A percentile compares a stretch with the other conserved stretches of the same genome.
Evolutionary conservation across 2,329 filamentous ascomycete species (phyloP).

Genomic region (Botrytis galanthina): DNA sequence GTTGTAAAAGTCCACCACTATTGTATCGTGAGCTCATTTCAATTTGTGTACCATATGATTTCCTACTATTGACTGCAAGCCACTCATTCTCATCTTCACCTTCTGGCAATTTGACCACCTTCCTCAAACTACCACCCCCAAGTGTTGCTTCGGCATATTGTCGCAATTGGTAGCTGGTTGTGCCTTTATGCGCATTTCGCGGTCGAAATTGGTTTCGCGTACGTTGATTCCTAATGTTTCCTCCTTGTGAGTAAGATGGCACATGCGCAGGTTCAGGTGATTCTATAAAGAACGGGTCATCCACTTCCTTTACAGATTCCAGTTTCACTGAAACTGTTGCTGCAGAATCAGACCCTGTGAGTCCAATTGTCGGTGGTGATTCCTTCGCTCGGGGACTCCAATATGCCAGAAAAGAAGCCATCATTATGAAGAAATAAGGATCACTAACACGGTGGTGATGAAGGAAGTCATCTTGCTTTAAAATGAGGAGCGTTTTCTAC

Average conservation of each 20-base stretch:
- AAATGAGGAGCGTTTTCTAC: conserved; percentile 24
- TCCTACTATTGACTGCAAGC: conserved; percentile 91
- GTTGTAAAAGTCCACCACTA: conserved; percentile 99
- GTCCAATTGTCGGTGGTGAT: background rate
- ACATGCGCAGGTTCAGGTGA: conserved; percentile 40
- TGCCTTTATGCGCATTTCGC: conserved; percentile 79
- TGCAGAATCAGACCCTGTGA: conserved; percentile 32
- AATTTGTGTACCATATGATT: background rate
- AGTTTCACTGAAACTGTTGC: conserved; percentile 26
- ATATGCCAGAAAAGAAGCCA: conserved; percentile 40
- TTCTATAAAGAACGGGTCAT: conserved; percentile 40
- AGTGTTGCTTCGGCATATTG: conserved; percentile 98
- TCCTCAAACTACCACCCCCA: conserved; percentile 88
- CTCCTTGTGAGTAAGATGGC: conserved; percentile 41
- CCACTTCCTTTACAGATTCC: conserved; percentile 22
- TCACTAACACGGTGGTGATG: conserved; percentile 76
- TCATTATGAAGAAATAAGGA: conserved; percentile 34
- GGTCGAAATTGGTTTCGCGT: conserved; percentile 90
- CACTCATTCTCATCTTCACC: conserved; percentile 98
- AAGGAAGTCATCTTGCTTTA: conserved; percentile 66
- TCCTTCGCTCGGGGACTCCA: conserved; percentile 11
- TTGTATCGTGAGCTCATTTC: conserved; percentile 34
- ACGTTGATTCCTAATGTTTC: conserved; percentile 68
- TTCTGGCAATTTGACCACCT: conserved; percentile 94
- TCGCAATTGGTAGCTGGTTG: conserved; percentile 86